Percentiles rank a stretch among this genome's conserved stretches.
These are phyloP conservation scores for Trichophyton verrucosum DNA, from an alignment of 2,329 filamentous ascomycete genomes.

Conservation along the genomic window DNA sequence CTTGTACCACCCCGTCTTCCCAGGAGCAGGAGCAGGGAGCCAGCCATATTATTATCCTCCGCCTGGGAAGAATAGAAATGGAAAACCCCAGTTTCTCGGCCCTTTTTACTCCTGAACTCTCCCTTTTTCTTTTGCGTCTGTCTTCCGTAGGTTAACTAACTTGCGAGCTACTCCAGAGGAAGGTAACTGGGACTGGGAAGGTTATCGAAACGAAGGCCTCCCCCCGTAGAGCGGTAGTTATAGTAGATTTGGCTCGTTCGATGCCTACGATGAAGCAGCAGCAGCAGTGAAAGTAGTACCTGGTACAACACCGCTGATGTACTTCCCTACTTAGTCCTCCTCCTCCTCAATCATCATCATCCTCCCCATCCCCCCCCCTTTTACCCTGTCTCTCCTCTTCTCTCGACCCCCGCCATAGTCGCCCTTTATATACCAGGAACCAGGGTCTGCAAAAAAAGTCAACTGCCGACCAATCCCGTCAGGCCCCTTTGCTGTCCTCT, in stretches of 20 bases:
- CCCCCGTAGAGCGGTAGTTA: neutral
- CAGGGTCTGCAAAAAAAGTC: neutral
- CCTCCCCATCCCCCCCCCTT: constrained; percentile 6
- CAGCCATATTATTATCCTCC: neutral
- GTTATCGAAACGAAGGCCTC: neutral
- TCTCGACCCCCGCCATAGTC: constrained; percentile 12
- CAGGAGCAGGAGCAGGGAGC: neutral
- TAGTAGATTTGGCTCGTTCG: no score
- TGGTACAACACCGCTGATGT: neutral
- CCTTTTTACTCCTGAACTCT: neutral
- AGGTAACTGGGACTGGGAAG: neutral
- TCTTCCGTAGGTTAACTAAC: no score
- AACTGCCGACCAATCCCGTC: neutral
- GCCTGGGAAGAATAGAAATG: no score
- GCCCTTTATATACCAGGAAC: constrained; percentile 6
- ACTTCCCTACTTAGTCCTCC: constrained; percentile 10
- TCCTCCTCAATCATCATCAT: no score
- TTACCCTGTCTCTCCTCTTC: constrained; percentile 12
- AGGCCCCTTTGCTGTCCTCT: neutral
- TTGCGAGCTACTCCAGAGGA: no score
- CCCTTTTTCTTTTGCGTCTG: neutral
- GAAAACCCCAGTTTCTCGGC: neutral
- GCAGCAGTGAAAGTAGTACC: neutral
- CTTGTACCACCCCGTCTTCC: neutral
- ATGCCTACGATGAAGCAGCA: no score